These are phyloP conservation scores for Quillaja saponaria DNA, from an alignment of 306 rosid species.

Conservation along the genomic window DNA sequence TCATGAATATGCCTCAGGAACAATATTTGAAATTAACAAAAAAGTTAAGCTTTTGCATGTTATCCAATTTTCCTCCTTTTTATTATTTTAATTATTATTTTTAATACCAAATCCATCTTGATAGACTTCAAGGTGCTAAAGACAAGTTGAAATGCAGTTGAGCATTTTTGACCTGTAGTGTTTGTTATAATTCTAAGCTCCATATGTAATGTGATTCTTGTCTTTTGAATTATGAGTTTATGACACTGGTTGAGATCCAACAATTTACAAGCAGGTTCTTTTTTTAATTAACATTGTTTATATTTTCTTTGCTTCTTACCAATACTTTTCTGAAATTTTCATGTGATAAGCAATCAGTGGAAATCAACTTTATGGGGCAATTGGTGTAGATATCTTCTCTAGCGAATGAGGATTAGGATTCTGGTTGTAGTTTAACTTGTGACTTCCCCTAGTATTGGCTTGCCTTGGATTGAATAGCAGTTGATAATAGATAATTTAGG, in stretches of 20 bases:
- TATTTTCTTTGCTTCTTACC: not conserved
- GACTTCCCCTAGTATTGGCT: no score
- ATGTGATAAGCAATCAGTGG: no score
- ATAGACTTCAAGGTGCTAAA: constrained; percentile 4
- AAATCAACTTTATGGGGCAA: not conserved
- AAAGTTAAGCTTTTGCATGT: not conserved
- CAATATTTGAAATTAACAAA: not conserved
- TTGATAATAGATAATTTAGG: no score
- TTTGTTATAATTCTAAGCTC: not conserved
- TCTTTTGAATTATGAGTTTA: not conserved
- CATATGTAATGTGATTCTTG: not conserved
- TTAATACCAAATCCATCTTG: not conserved
- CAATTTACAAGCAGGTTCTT: not conserved
- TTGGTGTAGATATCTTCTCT: not conserved
- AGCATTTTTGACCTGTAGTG: not conserved
- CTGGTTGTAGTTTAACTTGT: not conserved
- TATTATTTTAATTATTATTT: no score
- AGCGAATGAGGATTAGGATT: not conserved
- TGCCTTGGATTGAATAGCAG: no score
- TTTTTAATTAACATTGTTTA: not conserved
- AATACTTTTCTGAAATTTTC: no score
- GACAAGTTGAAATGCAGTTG: not conserved
- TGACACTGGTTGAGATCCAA: not conserved
- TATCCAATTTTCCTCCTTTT: not conserved
- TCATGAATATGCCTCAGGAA: no score